Evolutionary conservation across 1,284 basidiomycete genomes (phyloP).

Genomic region (Cutaneotrichosporon mucoides): DNA sequence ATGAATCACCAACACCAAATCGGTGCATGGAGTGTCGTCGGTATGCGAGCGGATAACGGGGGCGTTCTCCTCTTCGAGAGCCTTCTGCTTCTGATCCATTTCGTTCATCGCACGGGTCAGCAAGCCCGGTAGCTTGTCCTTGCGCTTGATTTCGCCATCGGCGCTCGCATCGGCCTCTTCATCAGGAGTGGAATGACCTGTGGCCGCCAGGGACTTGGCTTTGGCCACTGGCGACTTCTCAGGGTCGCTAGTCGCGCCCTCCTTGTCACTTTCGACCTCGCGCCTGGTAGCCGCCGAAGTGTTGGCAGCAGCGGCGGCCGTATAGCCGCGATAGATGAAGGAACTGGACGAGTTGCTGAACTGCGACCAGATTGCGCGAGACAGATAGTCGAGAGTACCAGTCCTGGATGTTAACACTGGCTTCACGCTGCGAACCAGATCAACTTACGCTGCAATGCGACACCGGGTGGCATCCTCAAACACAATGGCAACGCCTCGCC

Average conservation of each 20-base stretch:
- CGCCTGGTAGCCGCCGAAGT: neutral
- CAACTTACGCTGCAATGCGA: slow-evolving; percentile 48
- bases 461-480: slow-evolving; percentile 53
- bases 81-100: slow-evolving; percentile 12
- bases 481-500: slow-evolving; percentile 50
- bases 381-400: slow-evolving; percentile 42
- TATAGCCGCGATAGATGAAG: slow-evolving; percentile 52
- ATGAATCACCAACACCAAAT: slow-evolving; percentile 53
- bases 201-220: slow-evolving; percentile 8
- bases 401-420: slow-evolving; percentile 21
- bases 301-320: slow-evolving; percentile 39
- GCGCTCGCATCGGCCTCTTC: slow-evolving; percentile 10
- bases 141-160: slow-evolving; percentile 8
- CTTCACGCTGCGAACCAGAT: neutral
- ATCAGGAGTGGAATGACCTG: slow-evolving; percentile 27
- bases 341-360: slow-evolving; percentile 45
- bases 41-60: slow-evolving; percentile 42
- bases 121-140: slow-evolving; percentile 1
- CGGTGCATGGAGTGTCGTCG: slow-evolving; percentile 49
- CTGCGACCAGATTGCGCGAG: slow-evolving; percentile 45
- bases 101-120: slow-evolving; percentile 10
- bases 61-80: slow-evolving; percentile 43
- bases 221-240: neutral
- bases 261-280: neutral
- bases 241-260: neutral